Base-by-base conservation (phyloP, 75 land plant genomes). In the Adiantum capillusveneris region DNA sequence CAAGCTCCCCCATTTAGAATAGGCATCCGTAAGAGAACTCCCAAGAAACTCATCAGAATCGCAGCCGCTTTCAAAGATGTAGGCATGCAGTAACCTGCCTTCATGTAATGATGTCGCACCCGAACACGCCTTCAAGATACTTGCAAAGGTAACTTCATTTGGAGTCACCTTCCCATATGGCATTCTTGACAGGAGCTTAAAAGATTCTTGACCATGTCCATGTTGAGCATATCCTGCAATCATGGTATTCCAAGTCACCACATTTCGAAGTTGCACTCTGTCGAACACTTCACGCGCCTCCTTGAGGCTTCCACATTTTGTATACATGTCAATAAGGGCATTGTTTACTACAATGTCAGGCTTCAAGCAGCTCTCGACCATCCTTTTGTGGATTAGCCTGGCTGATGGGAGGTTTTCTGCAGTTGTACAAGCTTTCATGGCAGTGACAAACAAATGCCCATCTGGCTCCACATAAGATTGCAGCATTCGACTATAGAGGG, bases 221-320 rank as follows among this genome's bases (percentile, higher is more conserved):
- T 81, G 80, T n/a, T 65, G 43, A 18, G 66, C 57, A 58, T 73
- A 84, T 31, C 82, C 71, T 39, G 68, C 58, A 24, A 87, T 78
- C 67, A 87, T 73, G 44, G 72, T 73, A 22, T 78, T 87, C 87
- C 84, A 87, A 20, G 87, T 69, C 6, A 86, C 78, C 7, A 86
- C 66, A 74, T 82, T 77, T 45, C 71, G 77, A 16, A 30, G 29
- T 11, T 59, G 41, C 25, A 82, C 72, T 7, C 31, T 44, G 43
- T 74, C 63, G 59, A 83, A 86, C 31, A 78, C 53, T 17, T 44
- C 29, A 11, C 2, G 13, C 0, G 84, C 79, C 46, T 71, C 63
- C 21, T 59, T 65, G 18, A 81, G 37, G 17, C 66, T 45, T 16
- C 76, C 74, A 54, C 71, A 69, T 31, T 77, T 67, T 21, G 70